Base-by-base conservation (phyloP, 345 rosid genomes). In the Hibiscus syriacus region DNA sequence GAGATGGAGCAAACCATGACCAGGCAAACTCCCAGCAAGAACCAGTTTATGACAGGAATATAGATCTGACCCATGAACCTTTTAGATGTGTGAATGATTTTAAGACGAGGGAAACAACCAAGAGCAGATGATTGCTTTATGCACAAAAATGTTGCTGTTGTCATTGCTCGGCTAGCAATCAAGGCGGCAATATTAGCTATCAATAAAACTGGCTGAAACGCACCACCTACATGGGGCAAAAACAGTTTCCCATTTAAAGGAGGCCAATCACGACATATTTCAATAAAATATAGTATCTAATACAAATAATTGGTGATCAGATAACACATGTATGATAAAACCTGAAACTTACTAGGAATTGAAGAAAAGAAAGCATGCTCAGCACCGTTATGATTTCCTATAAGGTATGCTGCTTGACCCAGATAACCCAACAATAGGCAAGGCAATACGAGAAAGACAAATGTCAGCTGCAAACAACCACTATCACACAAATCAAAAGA, bases 331-430 rank as follows among this genome's bases (percentile, higher is more conserved):
- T n/a, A 57, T 68, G 75, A 12, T 66, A 6, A 38, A 38, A 56
- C 88, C n/a, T n/a, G n/a, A n/a, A n/a, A n/a, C n/a, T 85, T 86
- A 93, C 98, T 81, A 74, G 98, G 98, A 80, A 93, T 77, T 45
- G 97, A 89, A 67, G 87, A 82, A 78, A 84, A 93, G 84, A 93
- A 93, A 55, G 81, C 90, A 76, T 82, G 96, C 70, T 79, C 77
- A 22, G 86, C 82, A 75, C 66, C 80, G 16, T 73, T 56, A 74
- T 78, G 85, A 71, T 93, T 80, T 43, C 82, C 82, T 86, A 86
- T 78, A 67, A 93, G 90, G 75, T 86, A 93, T 59, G 98, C 98
- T 72, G 98, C 98, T 89, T 93, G 98, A 73, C 98, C 97, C 87
- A 93, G 71, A n/a, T n/a, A n/a, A n/a, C n/a, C n/a, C n/a, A n/a